These are phyloP conservation scores for Theobroma grandiflorum DNA, from an alignment of 441 rosid genomes.

Conservation along the genomic window DNA sequence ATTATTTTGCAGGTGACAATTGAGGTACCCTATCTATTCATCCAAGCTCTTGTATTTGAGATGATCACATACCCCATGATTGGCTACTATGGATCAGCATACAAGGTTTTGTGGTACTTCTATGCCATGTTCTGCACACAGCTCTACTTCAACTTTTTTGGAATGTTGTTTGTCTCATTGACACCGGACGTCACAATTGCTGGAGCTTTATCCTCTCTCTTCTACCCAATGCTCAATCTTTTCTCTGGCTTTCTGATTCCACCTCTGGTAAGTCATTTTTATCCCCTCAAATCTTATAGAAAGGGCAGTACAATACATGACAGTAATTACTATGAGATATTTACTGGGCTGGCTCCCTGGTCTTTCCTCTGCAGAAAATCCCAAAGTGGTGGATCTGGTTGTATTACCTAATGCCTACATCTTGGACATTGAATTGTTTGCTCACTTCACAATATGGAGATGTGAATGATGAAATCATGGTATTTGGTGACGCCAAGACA, in stretches of 20 bases:
- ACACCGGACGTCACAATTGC: slow-evolving; percentile 61
- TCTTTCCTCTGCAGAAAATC: slow-evolving; percentile 48
- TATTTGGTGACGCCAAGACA: slow-evolving; percentile 43
- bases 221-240: slow-evolving; percentile 51
- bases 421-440: slow-evolving; percentile 55
- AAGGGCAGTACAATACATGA: neutral
- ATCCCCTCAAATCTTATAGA: neutral
- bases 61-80: slow-evolving; percentile 61
- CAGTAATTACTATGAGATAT: neutral
- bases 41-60: slow-evolving; percentile 49
- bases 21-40: slow-evolving; percentile 56
- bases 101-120: slow-evolving; percentile 59
- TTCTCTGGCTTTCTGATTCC: slow-evolving; percentile 69
- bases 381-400: slow-evolving; percentile 72
- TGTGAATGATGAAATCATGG: slow-evolving; percentile 39
- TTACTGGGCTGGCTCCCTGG: neutral
- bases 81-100: slow-evolving; percentile 47
- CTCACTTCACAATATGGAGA: slow-evolving; percentile 67
- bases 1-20: slow-evolving; percentile 44
- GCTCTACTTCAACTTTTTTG: slow-evolving; percentile 54
- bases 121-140: slow-evolving; percentile 56
- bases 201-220: slow-evolving; percentile 46
- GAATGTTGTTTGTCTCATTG: slow-evolving; percentile 60
- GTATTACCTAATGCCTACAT: slow-evolving; percentile 52
- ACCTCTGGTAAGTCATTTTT: slow-evolving; percentile 44